These are phyloP conservation scores for Striga hermonthica DNA, from an alignment of 305 asterid genomes.

Conservation along the genomic window DNA sequence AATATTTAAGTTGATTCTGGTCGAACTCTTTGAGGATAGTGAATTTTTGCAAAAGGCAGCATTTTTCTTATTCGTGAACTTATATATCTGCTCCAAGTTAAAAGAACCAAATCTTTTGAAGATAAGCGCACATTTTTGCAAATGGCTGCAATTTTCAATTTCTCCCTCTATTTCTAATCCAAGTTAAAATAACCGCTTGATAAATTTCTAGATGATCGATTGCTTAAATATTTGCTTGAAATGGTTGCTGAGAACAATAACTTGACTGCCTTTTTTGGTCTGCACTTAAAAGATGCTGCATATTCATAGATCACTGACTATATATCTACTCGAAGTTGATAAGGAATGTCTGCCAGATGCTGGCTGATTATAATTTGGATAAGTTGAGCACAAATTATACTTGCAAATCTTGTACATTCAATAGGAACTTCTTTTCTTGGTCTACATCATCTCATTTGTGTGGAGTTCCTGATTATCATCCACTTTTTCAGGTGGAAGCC, in stretches of 20 bases:
- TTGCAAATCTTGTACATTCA: background rate
- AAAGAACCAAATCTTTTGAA: too few species aligned
- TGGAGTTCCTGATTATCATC: background rate
- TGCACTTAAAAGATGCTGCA: background rate
- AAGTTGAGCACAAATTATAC: background rate
- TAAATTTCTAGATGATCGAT: too few species aligned
- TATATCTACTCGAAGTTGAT: background rate
- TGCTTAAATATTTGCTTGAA: too few species aligned
- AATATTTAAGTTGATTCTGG: conserved; percentile 32
- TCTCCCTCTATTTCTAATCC: too few species aligned
- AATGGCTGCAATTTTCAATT: too few species aligned
- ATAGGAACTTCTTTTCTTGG: background rate
- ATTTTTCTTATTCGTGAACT: too few species aligned
- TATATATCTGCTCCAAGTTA: background rate
- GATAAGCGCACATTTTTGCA: too few species aligned
- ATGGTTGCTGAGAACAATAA: too few species aligned
- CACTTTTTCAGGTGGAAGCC: conserved; percentile 46
- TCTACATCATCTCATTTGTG: conserved; percentile 11
- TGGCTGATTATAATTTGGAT: background rate
- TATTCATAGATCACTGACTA: background rate
- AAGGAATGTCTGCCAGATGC: background rate
- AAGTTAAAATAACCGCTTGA: too few species aligned
- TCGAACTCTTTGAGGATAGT: conserved; percentile 1
- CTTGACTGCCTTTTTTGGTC: too few species aligned
- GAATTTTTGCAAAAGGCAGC: background rate